Conservation (phyloP, 2,329 filamentous ascomycete genomes). For the Zymoseptoria ardabiliae region DNA sequence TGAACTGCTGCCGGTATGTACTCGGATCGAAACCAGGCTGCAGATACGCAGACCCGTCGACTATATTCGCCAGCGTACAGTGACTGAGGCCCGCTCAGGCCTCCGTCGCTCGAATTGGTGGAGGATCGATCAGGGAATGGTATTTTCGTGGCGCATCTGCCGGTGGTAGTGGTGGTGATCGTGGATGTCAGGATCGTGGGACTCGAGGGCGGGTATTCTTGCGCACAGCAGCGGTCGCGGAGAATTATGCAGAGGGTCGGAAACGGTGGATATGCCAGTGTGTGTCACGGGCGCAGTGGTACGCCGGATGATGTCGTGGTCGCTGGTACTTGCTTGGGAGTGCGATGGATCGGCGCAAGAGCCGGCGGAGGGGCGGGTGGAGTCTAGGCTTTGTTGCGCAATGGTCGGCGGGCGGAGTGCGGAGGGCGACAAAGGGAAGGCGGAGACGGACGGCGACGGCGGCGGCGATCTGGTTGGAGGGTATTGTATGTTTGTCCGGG, state of each 20-base stretch:
- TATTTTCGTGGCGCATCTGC: neutral
- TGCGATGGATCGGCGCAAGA: neutral
- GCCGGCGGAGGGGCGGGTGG: neutral
- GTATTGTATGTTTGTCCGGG: neutral
- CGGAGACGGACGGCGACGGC: neutral
- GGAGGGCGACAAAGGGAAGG: neutral
- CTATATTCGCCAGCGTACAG: slow-evolving; percentile 27
- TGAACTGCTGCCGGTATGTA: slow-evolving; percentile 17
- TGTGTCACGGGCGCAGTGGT: neutral
- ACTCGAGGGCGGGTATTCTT: neutral
- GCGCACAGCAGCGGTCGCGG: neutral
- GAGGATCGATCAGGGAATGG: neutral
- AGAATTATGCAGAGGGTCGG: neutral
- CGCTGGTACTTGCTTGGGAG: neutral
- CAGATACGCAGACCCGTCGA: slow-evolving; percentile 66
- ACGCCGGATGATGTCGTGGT: neutral
- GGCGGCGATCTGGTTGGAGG: neutral
- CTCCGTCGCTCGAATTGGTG: neutral
- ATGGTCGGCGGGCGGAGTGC: neutral
- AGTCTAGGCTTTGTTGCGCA: neutral
- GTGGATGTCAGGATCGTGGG: neutral
- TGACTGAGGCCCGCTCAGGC: neutral
- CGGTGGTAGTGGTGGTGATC: neutral
- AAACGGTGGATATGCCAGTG: neutral
- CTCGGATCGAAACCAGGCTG: slow-evolving; percentile 73